Base-by-base conservation (phyloP, 345 rosid species). In the Gossypium australe region DNA sequence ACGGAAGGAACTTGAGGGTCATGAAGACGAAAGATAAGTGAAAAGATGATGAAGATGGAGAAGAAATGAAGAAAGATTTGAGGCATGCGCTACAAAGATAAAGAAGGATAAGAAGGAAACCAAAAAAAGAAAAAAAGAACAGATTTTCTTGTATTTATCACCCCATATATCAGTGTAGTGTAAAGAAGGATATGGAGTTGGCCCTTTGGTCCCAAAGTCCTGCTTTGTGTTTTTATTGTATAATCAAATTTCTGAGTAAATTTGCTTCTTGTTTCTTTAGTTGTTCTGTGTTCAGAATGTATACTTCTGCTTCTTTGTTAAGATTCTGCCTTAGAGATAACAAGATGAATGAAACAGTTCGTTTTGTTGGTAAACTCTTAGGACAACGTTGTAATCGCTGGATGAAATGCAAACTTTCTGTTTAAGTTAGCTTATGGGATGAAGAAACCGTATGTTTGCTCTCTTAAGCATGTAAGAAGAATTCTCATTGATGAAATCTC, bases 141-240 rank as follows among this genome's bases (percentile, higher is more conserved):
- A 11, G 48, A 29, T 43, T 73, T 73, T 67, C 45, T 65, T 82
- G 82, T 81, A 80, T 79, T 79, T 82, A 78, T 82, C 65, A 79
- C 66, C 73, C 66, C 73, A 78, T 64, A 86, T 84, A 70, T 80
- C 78, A 67, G 82, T 84, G 85, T 84, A 84, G 82, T 86, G 85
- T 84, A 84, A 82, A 84, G 89, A 76, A 82, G 85, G 85, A 74
- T 78, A 71, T 79, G 83, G 76, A 70, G 78, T 76, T 60, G 79
- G 57, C 51, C n/a, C 56, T 49, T 70, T 53, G 65, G 78, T 67
- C 78, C 24, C 44, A 81, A 52, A 79, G 77, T 79, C 77, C 82
- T 78, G 80, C 82, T 81, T 58, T 73, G 78, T 77, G 75, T 77
- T 79, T 68, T 74, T 75, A 45, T 77, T 84, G 87, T 86, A 80